Percentiles rank a stretch among this genome's conserved stretches.
Evolutionary conservation across 2,329 filamentous ascomycete species (phyloP).

Genomic region (Aspergillus sp.): DNA sequence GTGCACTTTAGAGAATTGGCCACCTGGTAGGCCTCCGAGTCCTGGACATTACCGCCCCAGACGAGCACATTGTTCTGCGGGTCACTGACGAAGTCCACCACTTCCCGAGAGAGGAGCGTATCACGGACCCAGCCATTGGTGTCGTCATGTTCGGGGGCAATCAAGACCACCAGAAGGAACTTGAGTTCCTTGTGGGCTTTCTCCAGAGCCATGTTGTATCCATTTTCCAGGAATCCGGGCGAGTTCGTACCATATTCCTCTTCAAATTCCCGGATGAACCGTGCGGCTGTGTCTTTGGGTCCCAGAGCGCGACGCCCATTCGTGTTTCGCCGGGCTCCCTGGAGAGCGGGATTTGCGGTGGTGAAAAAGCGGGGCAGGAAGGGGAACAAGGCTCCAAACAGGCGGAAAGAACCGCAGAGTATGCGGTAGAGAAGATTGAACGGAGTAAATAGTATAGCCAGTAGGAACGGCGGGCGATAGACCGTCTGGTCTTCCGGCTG

Average conservation of each 20-base stretch:
- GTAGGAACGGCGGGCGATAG: slow-evolving; percentile 70
- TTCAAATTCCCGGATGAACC: slow-evolving; percentile 91
- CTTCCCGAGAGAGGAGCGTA: slow-evolving; percentile 74
- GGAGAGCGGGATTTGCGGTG: slow-evolving; percentile 50
- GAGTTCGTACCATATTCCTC: slow-evolving; percentile 74
- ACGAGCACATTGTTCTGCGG: slow-evolving; percentile 76
- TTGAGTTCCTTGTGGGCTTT: slow-evolving; percentile 86
- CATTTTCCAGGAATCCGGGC: slow-evolving; percentile 79
- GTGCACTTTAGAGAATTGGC: slow-evolving; percentile 83
- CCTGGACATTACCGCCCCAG: slow-evolving; percentile 90
- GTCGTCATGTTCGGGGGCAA: slow-evolving; percentile 94
- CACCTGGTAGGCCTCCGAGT: slow-evolving; percentile 92
- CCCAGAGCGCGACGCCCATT: slow-evolving; percentile 73
- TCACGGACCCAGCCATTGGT: slow-evolving; percentile 78
- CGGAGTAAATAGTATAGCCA: slow-evolving; percentile 77
- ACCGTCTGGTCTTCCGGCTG: slow-evolving; percentile 65
- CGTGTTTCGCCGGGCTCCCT: slow-evolving; percentile 53
- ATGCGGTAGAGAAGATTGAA: slow-evolving; percentile 75
- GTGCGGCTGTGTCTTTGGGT: slow-evolving; percentile 80
- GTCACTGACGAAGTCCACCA: slow-evolving; percentile 72
- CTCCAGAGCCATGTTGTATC: slow-evolving; percentile 90
- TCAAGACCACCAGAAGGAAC: slow-evolving; percentile 81
- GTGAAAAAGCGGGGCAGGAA: slow-evolving; percentile 68
- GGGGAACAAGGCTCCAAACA: slow-evolving; percentile 74
- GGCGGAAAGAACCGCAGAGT: slow-evolving; percentile 64